phyloP scores from a whole-genome alignment of 257 asterid genomes.

The Primulina huaijiensis region DNA sequence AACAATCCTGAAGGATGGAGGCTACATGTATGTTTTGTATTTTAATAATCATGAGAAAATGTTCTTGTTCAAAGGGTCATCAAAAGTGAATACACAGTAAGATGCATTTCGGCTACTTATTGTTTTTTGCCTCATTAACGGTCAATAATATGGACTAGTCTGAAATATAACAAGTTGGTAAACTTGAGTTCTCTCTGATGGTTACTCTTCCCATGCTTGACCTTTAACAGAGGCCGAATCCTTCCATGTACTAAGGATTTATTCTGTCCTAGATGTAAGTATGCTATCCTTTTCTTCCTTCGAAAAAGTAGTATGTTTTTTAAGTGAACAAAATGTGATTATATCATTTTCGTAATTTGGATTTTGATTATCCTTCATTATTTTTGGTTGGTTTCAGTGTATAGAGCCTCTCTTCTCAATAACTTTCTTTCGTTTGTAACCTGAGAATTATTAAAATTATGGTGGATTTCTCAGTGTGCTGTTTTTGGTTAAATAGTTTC shows the following conservation, averaged over 20 bases:
- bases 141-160: background rate
- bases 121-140: conserved; percentile 4
- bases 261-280: conserved; percentile 51
- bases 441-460: background rate
- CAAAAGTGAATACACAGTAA: conserved; percentile 51
- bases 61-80: conserved; percentile 51
- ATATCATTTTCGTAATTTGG: too few species aligned
- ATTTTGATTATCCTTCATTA: background rate
- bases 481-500: conserved; percentile 18
- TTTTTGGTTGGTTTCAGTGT: background rate
- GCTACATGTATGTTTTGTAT: conserved; percentile 53
- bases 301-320: conserved; percentile 4
- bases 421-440: background rate
- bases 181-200: conserved; percentile 16
- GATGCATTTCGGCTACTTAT: conserved; percentile 22
- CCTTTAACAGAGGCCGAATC: conserved; percentile 39
- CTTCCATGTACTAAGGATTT: conserved; percentile 44
- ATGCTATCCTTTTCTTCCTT: conserved; percentile 7
- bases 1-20: conserved; percentile 61
- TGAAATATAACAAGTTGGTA: conserved; percentile 12
- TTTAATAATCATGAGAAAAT: conserved; percentile 7
- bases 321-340: background rate
- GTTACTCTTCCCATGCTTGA: conserved; percentile 27
- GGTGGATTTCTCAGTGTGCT: background rate
- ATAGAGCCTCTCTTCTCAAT: background rate